These are phyloP conservation scores for Prototheca wickerhamii DNA, from an alignment of 163 green algal species.

Conservation along the genomic window DNA sequence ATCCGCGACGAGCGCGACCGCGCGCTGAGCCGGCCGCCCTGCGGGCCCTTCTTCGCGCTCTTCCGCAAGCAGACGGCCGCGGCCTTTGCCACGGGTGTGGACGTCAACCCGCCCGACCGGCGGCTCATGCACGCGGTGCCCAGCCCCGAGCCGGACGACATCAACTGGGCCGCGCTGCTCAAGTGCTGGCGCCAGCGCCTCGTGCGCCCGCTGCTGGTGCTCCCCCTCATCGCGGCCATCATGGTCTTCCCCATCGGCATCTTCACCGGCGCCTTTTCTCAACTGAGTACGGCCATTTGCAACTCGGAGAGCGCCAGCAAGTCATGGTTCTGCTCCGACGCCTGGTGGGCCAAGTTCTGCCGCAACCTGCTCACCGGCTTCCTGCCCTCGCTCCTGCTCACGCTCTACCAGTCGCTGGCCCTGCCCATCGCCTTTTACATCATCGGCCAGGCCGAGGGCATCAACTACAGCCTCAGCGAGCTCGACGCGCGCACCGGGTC, in stretches of 20 bases:
- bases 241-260: constrained; percentile 27
- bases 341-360: constrained; percentile 22
- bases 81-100: constrained; percentile 20
- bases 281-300: constrained; percentile 34
- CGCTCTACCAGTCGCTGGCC: constrained; percentile 23
- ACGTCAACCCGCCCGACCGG: constrained; percentile 32
- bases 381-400: constrained; percentile 25
- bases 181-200: constrained; percentile 9
- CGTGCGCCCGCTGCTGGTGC: constrained; percentile 29
- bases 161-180: constrained; percentile 32
- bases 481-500: constrained; percentile 55
- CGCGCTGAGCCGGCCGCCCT: constrained; percentile 3
- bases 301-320: background rate
- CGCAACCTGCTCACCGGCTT: constrained; percentile 30
- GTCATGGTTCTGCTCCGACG: constrained; percentile 48
- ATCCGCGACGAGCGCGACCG: background rate
- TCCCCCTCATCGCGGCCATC: constrained; percentile 48
- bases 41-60: constrained; percentile 32
- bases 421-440: background rate
- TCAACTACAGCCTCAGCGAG: constrained; percentile 36
- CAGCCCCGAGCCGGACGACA: constrained; percentile 20
- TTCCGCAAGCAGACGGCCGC: constrained; percentile 29
- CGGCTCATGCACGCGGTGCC: constrained; percentile 22
- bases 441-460: constrained; percentile 4
- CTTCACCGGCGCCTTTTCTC: constrained; percentile 11